Conservation (phyloP, 441 rosid species). For the Brassica balearica region DNA sequence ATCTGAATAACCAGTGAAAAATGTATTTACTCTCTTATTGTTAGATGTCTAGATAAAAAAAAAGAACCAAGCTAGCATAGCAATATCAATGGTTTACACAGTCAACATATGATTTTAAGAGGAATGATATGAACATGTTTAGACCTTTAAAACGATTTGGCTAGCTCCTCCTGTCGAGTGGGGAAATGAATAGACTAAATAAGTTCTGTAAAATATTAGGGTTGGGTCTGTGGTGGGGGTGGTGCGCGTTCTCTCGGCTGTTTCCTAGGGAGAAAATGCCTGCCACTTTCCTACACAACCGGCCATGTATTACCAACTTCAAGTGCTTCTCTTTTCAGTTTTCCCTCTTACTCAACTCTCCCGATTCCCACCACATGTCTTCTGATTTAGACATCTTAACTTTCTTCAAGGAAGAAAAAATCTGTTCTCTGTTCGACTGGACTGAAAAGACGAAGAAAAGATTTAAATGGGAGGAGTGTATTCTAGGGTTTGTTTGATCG, state of each 20-base stretch:
- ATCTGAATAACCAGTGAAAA: neutral
- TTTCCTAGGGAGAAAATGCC: conserved; percentile 68
- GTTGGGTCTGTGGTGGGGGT: neutral
- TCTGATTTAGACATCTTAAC: neutral
- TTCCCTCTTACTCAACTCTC: conserved; percentile 1
- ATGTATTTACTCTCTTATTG: neutral
- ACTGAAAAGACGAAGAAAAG: neutral
- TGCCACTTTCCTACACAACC: conserved; percentile 53
- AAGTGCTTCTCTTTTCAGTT: conserved; percentile 9
- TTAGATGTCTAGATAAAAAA: neutral
- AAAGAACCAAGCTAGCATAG: neutral
- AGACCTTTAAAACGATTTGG: neutral
- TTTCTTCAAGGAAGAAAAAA: neutral
- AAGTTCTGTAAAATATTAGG: neutral
- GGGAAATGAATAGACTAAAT: neutral
- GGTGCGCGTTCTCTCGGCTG: conserved; percentile 27
- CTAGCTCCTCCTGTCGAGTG: neutral
- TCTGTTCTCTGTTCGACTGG: neutral
- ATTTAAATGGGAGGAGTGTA: no score
- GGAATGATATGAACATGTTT: neutral
- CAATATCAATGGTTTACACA: neutral
- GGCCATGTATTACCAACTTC: conserved; percentile 34
- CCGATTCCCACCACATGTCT: conserved; percentile 16
- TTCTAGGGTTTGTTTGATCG: no score
- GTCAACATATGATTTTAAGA: neutral